Base-by-base conservation (phyloP, 140 eudicot species). In the Erigeron philadelphicus region DNA sequence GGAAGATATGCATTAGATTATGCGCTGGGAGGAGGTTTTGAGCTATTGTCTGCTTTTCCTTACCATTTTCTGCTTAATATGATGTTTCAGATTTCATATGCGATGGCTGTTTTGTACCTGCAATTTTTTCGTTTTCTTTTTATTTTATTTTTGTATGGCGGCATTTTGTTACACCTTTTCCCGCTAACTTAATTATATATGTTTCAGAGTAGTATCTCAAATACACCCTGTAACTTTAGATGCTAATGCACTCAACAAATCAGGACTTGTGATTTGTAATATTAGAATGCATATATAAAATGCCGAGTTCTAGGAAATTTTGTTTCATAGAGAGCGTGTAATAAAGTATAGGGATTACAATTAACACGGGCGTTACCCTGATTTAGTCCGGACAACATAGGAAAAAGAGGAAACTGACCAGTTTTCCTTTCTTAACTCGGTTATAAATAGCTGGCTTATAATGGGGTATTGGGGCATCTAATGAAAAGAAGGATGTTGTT, bases 1-100 rank as follows among this genome's bases (percentile, higher is more conserved):
- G 72, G 72, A 8, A 66, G 61, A 48, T 49, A 52, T 47, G 19
- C 41, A 54, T 54, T 59, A 13, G 59, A 49, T 55, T 18, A 70
- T 56, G 74, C 57, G 44, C 56, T 19, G 40, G 64, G 57, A 56
- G n/a, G 13, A 56, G 53, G 53, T 43, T 41, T 50, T 17, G 19
- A 15, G 48, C 58, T 35, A 15, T n/a, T 67, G 15, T 67, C 61
- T 31, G 31, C 61, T n/a, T 67, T 50, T 67, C 16, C 5, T 44
- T 58, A 35, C 46, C 53, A 13, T 43, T 55, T 55, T 23, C 17
- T 15, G 40, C n/a, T 19, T 42, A 42, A 41, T 2, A 19, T 15
- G 42, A 19, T 69, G 64, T 19, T 54, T 53, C 11, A 53, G 17
- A 40, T 41, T 35, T 6, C 43, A 3, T 3, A 43, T 15, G 19